Base-by-base conservation (phyloP, 1,284 basidiomycete species). In the Thecaphora frezii region DNA sequence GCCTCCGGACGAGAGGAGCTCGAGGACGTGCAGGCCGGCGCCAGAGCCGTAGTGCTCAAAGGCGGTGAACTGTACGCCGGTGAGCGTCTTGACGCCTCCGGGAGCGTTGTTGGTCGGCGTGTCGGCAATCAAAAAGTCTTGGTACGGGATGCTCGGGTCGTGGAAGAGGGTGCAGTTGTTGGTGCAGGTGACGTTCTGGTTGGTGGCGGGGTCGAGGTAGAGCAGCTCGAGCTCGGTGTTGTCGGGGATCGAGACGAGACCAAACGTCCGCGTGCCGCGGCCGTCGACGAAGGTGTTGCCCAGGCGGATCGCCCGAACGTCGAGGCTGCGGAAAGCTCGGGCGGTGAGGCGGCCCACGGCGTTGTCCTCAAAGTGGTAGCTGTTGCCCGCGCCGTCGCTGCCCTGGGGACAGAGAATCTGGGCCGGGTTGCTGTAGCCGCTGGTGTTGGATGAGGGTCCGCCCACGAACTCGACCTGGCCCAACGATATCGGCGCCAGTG, bases 251-350 rank as follows among this genome's bases (percentile, higher is more conserved):
- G 91, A 88, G 65, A 45, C 61, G 64, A 59, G 54, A 91, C 85
- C 89, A 80, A 98, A 98, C 2, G 83, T 85, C 19, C 86, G 89
- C 0, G 93, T 93, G 21, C 91, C 89, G 60, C 89, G 87, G 43
- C 87, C 86, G 46, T 85, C 82, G 58, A 87, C 83, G 77, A 93
- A 90, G 1, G 91, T 93, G 81, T 98, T 97, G 26, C 91, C 92
- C 38, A 98, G 82, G 41, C 94, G 86, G 44, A 97, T 80, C 12
- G 93, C 94, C 50, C 84, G 86, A 2, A 86, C 88, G 51, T 84
- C 86, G 58, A 89, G 84, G 70, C 85, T 87, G 28, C 85, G 82
- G 77, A 89, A 89, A 40, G 88, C 85, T 46, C 88, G 83, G 37
- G 91, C 83, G 24, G 89, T 91, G 39, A 81, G 76, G 65, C 94